A percentile compares a stretch with the other conserved stretches of the same genome.
These are phyloP conservation scores for Capsicum baccatum DNA, from an alignment of 257 asterid species.

Conservation along the genomic window DNA sequence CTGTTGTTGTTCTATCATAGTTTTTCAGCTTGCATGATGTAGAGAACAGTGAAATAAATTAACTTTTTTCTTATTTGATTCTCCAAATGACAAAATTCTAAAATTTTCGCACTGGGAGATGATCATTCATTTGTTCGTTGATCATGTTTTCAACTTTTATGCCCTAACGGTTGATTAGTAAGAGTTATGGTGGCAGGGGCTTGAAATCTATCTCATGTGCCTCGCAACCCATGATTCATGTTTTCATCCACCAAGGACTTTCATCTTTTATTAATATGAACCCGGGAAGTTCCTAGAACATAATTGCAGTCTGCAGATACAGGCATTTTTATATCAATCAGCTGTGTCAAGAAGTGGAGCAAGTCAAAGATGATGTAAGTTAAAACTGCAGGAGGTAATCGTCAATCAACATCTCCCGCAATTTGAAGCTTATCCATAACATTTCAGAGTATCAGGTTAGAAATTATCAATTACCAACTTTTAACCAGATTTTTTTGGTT, in stretches of 20 bases:
- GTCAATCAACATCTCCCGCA: neutral
- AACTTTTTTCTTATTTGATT: neutral
- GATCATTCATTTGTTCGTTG: neutral
- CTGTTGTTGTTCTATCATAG: neutral
- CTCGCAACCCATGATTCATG: neutral
- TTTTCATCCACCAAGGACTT: slow-evolving; percentile 8
- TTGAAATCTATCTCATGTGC: neutral
- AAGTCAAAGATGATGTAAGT: neutral
- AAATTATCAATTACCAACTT: neutral
- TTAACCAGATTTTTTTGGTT: neutral
- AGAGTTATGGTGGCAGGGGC: neutral
- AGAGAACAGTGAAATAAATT: neutral
- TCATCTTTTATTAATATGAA: neutral
- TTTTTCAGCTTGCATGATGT: neutral
- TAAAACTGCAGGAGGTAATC: neutral
- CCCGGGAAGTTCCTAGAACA: neutral
- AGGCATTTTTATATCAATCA: neutral
- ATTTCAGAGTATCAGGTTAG: neutral
- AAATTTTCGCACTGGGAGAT: neutral
- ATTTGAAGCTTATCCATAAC: neutral
- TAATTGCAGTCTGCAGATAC: neutral
- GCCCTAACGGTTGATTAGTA: neutral
- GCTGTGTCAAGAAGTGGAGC: neutral
- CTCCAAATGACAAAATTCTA: neutral
- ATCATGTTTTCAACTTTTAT: neutral